phyloP scores from a whole-genome alignment of 2,329 filamentous ascomycete species.

The Neocucurbitaria cava region DNA sequence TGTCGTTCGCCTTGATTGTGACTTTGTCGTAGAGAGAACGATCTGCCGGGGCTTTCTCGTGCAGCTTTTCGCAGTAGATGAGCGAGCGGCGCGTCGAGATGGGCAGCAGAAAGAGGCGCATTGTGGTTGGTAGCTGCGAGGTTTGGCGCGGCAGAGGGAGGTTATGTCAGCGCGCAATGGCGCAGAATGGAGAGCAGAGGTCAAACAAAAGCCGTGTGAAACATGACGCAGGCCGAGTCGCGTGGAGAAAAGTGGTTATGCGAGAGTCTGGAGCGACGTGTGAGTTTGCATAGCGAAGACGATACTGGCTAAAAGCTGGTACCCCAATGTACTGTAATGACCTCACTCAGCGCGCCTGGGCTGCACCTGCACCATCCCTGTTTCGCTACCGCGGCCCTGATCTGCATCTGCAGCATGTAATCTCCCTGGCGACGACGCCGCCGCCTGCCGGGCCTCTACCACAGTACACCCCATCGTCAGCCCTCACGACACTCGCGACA shows the following conservation, averaged over 20 bases:
- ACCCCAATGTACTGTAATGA: too few species aligned
- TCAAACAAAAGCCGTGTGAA: constrained; percentile 19
- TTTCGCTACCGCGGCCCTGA: constrained; percentile 16
- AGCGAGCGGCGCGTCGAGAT: constrained; percentile 90
- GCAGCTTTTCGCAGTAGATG: constrained; percentile 85
- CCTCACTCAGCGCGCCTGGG: constrained; percentile 2
- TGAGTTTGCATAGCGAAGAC: constrained; percentile 9
- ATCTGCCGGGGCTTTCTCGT: constrained; percentile 56
- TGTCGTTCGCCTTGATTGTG: constrained; percentile 73
- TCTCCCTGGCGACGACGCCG: constrained; percentile 11
- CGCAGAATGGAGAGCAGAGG: constrained; percentile 15
- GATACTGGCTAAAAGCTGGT: constrained; percentile 3
- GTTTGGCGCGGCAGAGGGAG: constrained; percentile 7
- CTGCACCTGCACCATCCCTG: constrained; percentile 25
- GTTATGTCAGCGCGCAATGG: constrained; percentile 25
- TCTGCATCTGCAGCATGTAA: constrained; percentile 20
- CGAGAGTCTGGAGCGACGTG: neutral
- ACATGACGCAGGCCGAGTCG: constrained; percentile 25
- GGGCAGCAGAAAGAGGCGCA: constrained; percentile 94
- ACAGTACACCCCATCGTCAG: neutral
- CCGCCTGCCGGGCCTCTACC: neutral
- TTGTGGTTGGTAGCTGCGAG: constrained; percentile 48
- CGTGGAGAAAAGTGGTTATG: constrained; percentile 8
- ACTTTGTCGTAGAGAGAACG: constrained; percentile 72
- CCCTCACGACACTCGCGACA: neutral